A percentile compares a stretch with the other conserved stretches of the same genome.
These are phyloP conservation scores for Leersia perrieri DNA, from an alignment of 176 grass and related monocot species.

Conservation along the genomic window DNA sequence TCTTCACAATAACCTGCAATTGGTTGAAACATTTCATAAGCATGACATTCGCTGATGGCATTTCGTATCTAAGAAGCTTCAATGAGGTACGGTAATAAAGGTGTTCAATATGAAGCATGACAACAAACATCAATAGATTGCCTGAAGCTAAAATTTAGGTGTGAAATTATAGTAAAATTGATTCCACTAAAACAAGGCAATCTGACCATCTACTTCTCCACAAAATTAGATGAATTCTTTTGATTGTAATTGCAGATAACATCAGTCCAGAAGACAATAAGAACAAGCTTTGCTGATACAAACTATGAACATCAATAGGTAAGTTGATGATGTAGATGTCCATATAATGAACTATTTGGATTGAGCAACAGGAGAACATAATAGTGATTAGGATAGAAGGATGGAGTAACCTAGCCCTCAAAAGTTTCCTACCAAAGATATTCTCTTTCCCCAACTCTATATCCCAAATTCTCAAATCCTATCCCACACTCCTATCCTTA, in stretches of 20 bases:
- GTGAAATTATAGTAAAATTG: neutral
- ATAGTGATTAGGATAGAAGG: neutral
- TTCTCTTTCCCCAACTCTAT: neutral
- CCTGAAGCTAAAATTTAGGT: neutral
- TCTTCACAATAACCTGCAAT: slow-evolving; percentile 95
- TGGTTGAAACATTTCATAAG: slow-evolving; percentile 25
- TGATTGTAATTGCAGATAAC: neutral
- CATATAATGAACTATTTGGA: neutral
- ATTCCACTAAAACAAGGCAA: neutral
- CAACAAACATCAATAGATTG: neutral
- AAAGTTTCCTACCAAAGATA: neutral
- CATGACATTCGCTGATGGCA: neutral
- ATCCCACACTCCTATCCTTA: neutral
- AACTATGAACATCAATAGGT: neutral
- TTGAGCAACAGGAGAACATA: neutral
- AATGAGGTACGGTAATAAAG: neutral
- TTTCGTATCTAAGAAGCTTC: slow-evolving; percentile 5
- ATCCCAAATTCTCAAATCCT: neutral
- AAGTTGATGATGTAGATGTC: neutral
- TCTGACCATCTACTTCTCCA: neutral
- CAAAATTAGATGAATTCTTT: slow-evolving; percentile 16
- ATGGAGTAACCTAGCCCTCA: neutral
- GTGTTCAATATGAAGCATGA: slow-evolving; percentile 14
- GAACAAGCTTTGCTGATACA: neutral
- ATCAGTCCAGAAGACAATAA: slow-evolving; percentile 5